These are phyloP conservation scores for Talaromyces pinophilus DNA, from an alignment of 2,329 filamentous ascomycete species.

Conservation along the genomic window DNA sequence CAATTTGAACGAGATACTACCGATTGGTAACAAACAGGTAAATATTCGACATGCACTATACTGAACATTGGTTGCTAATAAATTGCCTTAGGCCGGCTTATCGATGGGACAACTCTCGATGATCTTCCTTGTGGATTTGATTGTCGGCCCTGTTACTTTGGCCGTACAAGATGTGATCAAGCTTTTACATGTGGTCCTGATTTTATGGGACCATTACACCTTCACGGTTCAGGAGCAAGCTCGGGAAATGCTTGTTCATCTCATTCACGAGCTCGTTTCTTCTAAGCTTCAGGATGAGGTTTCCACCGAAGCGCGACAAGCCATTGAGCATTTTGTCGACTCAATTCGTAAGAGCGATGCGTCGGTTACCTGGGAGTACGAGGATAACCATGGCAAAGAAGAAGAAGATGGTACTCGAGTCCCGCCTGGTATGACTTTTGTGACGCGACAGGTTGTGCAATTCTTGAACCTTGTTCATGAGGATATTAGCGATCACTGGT, in stretches of 20 bases:
- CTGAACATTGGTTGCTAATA: not conserved
- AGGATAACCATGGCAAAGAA: constrained; percentile 80
- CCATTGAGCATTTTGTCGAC: constrained; percentile 86
- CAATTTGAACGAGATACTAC: constrained; percentile 75
- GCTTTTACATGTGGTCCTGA: constrained; percentile 84
- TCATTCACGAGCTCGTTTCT: constrained; percentile 94
- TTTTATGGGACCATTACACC: constrained; percentile 97
- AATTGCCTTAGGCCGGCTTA: constrained; percentile 65
- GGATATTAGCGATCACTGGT: constrained; percentile 87
- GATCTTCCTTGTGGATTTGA: constrained; percentile 90
- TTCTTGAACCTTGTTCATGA: constrained; percentile 85
- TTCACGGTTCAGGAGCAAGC: constrained; percentile 94
- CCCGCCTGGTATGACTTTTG: constrained; percentile 79
- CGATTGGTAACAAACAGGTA: constrained; percentile 83
- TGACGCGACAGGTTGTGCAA: constrained; percentile 77
- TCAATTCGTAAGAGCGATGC: constrained; percentile 80
- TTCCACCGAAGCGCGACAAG: constrained; percentile 66
- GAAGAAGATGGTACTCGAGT: constrained; percentile 76
- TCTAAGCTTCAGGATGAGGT: constrained; percentile 73
- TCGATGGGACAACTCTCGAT: constrained; percentile 90
- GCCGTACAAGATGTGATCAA: constrained; percentile 77
- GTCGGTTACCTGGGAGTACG: constrained; percentile 88
- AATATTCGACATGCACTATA: constrained; percentile 11
- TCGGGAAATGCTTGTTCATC: constrained; percentile 93
- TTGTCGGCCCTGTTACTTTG: constrained; percentile 87